Base-by-base conservation (phyloP, 75 land plant genomes). In the Azolla pinnata region DNA sequence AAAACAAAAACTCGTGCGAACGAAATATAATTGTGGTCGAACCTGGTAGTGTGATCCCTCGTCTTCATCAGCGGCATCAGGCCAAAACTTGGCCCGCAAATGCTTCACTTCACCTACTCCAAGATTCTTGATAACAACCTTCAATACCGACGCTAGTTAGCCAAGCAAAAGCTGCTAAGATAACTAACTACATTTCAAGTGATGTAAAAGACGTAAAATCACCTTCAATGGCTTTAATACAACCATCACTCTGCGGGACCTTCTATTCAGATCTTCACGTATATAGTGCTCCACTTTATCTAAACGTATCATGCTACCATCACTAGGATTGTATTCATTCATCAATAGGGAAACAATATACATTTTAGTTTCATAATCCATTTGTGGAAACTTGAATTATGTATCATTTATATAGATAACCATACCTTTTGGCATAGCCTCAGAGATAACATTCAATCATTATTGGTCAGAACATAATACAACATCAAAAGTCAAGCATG, bases 151-250 rank as follows among this genome's bases (percentile, higher is more conserved):
- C n/a, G n/a, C n/a, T n/a, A n/a, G n/a, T 2, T 2, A 4, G 49
- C 49, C n/a, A 46, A 2, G 4, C 49, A 4, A 18, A 3, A 46
- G 4, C 14, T 4, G 21, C 17, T 18, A 8, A 23, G 2, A 4
- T 3, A 4, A 25, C 10, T n/a, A 17, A 27, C 40, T 8, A 20
- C 17, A 57, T 3, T 16, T 30, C 16, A 57, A 5, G 23, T 52
- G 42, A 21, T 16, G 1, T 28, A 7, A 34, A 17, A 8, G 16
- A 51, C 29, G 21, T 25, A 28, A 26, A 5, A 23, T 14, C 46
- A 92, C 97, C 97, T 95, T 95, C 5, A 95, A 71, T 61, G 97
- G 92, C 59, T 80, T 62, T 42, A 90, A 51, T 34, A 95, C 99
- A 67, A 95, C 99, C 99, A 95, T 78, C 24, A 78, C 64, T 25